A percentile compares a stretch with the other conserved stretches of the same genome.
phyloP scores from a whole-genome alignment of 352 stramenopile species.

The Phytopythium helicoides region DNA sequence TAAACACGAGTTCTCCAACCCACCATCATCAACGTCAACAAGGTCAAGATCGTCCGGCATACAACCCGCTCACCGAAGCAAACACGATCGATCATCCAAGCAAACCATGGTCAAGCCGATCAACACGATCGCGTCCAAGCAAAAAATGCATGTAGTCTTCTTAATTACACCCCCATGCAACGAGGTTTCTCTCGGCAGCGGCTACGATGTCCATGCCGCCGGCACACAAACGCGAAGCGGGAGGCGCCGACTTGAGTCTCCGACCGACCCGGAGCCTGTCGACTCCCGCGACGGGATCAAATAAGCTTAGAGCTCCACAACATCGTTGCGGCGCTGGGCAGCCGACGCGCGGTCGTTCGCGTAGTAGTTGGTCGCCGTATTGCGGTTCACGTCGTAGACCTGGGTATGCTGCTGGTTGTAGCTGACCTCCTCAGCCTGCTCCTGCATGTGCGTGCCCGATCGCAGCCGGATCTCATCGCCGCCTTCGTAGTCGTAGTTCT shows the following conservation, averaged over 20 bases:
- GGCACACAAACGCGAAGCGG: too few relatives aligned
- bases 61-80: too few relatives aligned
- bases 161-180: too few relatives aligned
- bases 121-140: too few relatives aligned
- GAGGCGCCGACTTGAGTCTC: background rate
- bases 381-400: constrained; percentile 37
- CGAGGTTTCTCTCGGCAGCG: too few relatives aligned
- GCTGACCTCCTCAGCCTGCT: constrained; percentile 24
- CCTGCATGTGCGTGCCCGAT: constrained; percentile 45
- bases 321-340: constrained; percentile 51
- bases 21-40: too few relatives aligned
- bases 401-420: constrained; percentile 15
- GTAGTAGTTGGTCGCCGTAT: constrained; percentile 50
- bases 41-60: too few relatives aligned
- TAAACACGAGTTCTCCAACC: too few relatives aligned
- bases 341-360: constrained; percentile 35
- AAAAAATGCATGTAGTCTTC: too few relatives aligned
- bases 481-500: constrained; percentile 28
- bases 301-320: constrained; percentile 48
- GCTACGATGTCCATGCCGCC: too few relatives aligned
- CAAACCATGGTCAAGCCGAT: too few relatives aligned
- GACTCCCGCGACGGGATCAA: background rate
- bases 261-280: background rate
- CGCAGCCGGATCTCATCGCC: constrained; percentile 56
- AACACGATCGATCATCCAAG: too few relatives aligned